A percentile compares a stretch with the other conserved stretches of the same genome.
Evolutionary conservation across 495 filamentous ascomycete species (phyloP).

Genomic region (Trichoderma gamsii): DNA sequence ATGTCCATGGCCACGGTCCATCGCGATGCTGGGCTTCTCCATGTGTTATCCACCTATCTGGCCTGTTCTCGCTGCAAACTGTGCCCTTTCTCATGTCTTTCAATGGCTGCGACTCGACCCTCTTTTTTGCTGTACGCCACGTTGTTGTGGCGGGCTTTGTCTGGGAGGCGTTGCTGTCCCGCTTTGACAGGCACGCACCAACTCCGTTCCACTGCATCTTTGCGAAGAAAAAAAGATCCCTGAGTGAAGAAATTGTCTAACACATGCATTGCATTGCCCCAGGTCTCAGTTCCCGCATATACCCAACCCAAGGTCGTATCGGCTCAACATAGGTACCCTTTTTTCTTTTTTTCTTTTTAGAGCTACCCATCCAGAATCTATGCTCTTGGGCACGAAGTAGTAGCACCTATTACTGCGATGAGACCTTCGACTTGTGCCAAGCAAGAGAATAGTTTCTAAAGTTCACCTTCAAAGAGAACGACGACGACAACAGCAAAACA

Average conservation of each 20-base stretch:
- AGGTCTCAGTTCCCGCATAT: conserved; percentile 5
- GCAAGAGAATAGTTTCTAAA: no score
- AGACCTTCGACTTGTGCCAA: no score
- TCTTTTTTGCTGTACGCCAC: neutral
- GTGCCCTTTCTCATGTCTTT: neutral
- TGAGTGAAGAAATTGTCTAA: conserved; percentile 7
- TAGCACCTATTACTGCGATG: no score
- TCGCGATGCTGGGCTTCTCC: neutral
- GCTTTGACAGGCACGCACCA: neutral
- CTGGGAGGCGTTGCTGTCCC: neutral
- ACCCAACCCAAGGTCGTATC: neutral
- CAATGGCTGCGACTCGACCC: neutral
- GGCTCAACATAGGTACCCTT: neutral
- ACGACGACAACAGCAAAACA: neutral
- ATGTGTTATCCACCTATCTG: neutral
- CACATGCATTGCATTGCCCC: conserved; percentile 6
- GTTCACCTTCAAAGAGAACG: no score
- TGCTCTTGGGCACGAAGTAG: no score
- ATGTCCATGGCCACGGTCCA: neutral
- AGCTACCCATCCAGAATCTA: no score
- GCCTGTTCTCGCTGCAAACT: neutral
- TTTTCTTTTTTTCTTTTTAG: no score
- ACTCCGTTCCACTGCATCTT: neutral
- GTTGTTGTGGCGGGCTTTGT: neutral
- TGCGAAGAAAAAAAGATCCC: neutral